A percentile compares a stretch with the other conserved stretches of the same genome.
These are phyloP conservation scores for Peniophora sp. DNA, from an alignment of 1,284 basidiomycete genomes.

Conservation along the genomic window DNA sequence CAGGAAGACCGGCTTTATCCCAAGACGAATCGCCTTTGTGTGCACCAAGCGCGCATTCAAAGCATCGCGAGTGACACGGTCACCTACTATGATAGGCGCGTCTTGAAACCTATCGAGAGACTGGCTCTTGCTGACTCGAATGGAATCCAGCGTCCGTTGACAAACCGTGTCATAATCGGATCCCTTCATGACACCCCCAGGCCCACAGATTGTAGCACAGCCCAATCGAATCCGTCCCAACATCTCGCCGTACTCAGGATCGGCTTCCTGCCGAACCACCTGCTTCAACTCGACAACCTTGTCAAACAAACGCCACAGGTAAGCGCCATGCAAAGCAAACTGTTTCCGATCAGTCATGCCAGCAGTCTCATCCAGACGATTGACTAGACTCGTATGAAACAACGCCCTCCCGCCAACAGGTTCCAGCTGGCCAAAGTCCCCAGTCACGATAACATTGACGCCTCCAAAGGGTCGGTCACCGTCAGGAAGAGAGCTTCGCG, in stretches of 20 bases:
- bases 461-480: slow-evolving; percentile 7
- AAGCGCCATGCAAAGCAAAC: slow-evolving; percentile 1
- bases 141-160: not conserved
- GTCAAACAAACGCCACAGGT: not conserved
- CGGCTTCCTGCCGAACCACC: not conserved
- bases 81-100: not conserved
- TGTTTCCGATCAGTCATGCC: not conserved
- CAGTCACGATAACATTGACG: slow-evolving; percentile 9
- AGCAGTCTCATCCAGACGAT: not conserved
- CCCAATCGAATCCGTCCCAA: not conserved
- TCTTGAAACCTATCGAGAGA: not conserved
- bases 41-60: not conserved
- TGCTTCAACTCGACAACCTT: not conserved
- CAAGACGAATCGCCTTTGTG: no score
- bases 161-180: not conserved
- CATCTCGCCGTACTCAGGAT: not conserved
- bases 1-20: not conserved
- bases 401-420: slow-evolving; percentile 1
- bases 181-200: not conserved
- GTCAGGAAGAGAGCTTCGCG: not conserved
- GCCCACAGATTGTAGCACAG: not conserved
- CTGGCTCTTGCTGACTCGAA: not conserved
- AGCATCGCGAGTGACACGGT: not conserved
- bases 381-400: not conserved
- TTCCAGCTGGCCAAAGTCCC: slow-evolving; percentile 11